Evolutionary conservation across 2,329 filamentous ascomycete species (phyloP).

Genomic region (Aspergillus chevalieri): DNA sequence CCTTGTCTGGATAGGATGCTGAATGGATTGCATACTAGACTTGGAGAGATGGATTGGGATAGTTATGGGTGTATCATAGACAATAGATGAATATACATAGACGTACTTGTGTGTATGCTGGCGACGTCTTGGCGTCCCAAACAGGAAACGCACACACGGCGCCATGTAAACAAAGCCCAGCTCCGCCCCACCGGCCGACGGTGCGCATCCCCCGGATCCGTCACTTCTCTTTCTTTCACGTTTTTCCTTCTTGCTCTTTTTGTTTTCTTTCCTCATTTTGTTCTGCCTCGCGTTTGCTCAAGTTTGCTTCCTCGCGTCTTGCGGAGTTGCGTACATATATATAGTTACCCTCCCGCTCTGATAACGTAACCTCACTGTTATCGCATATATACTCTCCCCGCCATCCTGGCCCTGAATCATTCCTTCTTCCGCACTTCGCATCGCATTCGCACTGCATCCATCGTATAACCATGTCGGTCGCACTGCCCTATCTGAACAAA

Average conservation of each 20-base stretch:
- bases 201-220: background rate
- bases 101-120: background rate
- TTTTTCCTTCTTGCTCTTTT: background rate
- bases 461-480: conserved; percentile 21
- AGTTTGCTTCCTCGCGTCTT: too few species aligned
- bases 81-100: too few species aligned
- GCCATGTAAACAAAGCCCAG: background rate
- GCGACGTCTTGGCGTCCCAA: background rate
- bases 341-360: too few species aligned
- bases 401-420: background rate
- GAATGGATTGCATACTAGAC: background rate
- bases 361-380: too few species aligned
- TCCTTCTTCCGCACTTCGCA: conserved; percentile 21
- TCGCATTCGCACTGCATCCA: conserved; percentile 44
- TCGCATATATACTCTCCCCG: background rate
- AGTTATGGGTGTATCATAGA: background rate
- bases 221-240: background rate
- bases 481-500: conserved; percentile 67
- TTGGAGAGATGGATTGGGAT: background rate
- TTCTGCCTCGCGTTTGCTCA: background rate
- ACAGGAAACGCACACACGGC: background rate
- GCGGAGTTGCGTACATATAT: too few species aligned
- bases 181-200: background rate
- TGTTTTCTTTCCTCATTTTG: background rate
- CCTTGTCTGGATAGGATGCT: background rate